Evolutionary conservation across 2,329 filamentous ascomycete genomes (phyloP), one percentile per base, ranked within the genome.

Genomic region (Diaporthe eres): DNA sequence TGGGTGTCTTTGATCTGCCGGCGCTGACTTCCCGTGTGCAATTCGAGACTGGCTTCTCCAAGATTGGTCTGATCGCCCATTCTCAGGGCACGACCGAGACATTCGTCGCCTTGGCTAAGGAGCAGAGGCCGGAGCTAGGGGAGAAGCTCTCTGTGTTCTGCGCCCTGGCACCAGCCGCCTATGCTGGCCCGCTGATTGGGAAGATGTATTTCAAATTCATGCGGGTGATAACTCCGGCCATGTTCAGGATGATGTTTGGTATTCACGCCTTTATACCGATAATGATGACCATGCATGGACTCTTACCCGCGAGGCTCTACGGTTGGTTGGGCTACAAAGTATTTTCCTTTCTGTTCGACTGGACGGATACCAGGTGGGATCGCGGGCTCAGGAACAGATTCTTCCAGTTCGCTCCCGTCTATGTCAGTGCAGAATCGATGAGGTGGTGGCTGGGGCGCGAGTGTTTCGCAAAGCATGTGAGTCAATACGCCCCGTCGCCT

Each of bases 151-250:
- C 93, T 0, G 94, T 98, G 0, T 98, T 98, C 81, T 98, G 96
- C 81, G 95, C 94, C 0, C 89, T 98, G 2, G 95, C 96, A 0
- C 96, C 96, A 0, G 96, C 96, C 0, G 96, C 93, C 0, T 98
- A 98, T 79, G 95, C 96, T 0, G 96, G 96, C 0, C 94, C 95
- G 0, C 84, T 98, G 28, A 94, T 98, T 71, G 92, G 93, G 68
- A 96, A 95, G 82, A 92, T 94, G 83, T 97, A 97, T 83, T 96
- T 98, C 86, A 96, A 95, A 79, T 96, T 98, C 84, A 96, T 98
- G 93, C 90, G 92, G 22, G 86, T 94, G 70, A 94, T 98, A 71
- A 93, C 93, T 0, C 94, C 95, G 0, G 87, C 84, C 39, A 88
- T 95, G 82, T 98, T 98, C 84, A 89, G 94, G 1, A 81, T 95